Evolutionary conservation across 345 rosid species (phyloP).

Genomic region (Durio zibethinus): DNA sequence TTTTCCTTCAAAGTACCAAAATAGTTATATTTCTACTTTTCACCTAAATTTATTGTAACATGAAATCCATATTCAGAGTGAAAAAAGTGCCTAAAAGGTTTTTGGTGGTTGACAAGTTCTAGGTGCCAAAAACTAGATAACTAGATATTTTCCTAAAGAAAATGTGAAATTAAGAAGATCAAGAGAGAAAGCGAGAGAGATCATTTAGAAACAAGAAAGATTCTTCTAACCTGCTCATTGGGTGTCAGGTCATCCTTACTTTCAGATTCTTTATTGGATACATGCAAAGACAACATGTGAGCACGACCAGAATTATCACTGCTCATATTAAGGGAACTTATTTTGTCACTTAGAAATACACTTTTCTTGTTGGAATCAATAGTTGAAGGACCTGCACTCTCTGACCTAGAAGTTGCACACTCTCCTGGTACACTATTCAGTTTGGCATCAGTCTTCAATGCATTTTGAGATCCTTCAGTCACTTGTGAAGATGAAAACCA

Average conservation of each 20-base stretch:
- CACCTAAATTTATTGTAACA: too few species aligned
- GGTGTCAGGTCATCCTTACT: constrained; percentile 36
- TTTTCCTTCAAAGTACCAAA: not conserved
- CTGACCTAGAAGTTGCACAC: constrained; percentile 35
- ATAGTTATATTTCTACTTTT: not conserved
- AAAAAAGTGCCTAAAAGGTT: not conserved
- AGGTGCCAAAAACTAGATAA: not conserved
- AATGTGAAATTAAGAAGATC: not conserved
- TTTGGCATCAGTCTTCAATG: constrained; percentile 41
- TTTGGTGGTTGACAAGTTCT: not conserved
- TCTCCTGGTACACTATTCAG: constrained; percentile 35
- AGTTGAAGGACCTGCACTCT: constrained; percentile 33
- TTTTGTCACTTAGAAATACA: constrained; percentile 28
- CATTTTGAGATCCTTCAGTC: constrained; percentile 49
- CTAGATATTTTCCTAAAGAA: not conserved
- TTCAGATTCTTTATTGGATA: constrained; percentile 34
- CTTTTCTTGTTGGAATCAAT: constrained; percentile 33
- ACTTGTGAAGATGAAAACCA: constrained; percentile 68
- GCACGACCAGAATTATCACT: constrained; percentile 29
- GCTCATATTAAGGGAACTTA: constrained; percentile 27
- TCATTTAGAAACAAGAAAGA: not conserved
- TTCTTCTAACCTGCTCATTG: constrained; percentile 48
- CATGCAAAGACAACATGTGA: constrained; percentile 27
- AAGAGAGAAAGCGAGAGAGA: not conserved
- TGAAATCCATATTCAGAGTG: not conserved